Evolutionary conservation across 345 rosid genomes (phyloP).

Genomic region (Heritiera littoralis): DNA sequence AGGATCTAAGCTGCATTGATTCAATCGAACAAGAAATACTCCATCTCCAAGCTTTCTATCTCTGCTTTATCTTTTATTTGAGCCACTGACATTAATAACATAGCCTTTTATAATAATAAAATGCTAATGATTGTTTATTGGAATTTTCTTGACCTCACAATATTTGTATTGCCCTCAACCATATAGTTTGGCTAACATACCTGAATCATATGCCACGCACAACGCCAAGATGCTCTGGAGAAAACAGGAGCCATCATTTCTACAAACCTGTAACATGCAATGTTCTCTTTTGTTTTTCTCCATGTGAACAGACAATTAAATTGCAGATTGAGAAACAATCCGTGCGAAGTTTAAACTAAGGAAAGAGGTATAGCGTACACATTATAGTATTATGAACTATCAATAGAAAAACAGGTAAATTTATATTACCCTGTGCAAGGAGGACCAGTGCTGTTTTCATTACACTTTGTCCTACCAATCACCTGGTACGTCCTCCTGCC

Average conservation of each 20-base stretch:
- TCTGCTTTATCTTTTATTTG: neutral
- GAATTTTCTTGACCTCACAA: neutral
- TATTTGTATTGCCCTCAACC: neutral
- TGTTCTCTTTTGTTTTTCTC: constrained; percentile 11
- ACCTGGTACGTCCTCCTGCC: constrained; percentile 23
- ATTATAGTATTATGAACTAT: neutral
- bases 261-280: constrained; percentile 54
- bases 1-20: constrained; percentile 11
- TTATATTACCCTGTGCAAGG: constrained; percentile 29
- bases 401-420: neutral
- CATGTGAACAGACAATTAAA: neutral
- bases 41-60: neutral
- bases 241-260: constrained; percentile 95
- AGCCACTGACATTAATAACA: neutral
- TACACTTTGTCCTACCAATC: constrained; percentile 22
- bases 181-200: constrained; percentile 27
- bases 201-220: constrained; percentile 88
- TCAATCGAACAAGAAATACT: neutral
- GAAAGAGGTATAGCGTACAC: neutral
- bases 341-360: neutral
- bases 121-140: neutral
- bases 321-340: neutral
- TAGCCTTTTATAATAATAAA: neutral
- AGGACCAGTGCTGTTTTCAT: constrained; percentile 23
- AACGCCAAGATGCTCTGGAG: constrained; percentile 80